Base-by-base conservation (phyloP, 768 basidiomycete genomes). In the Rhodotorula diobovata region DNA sequence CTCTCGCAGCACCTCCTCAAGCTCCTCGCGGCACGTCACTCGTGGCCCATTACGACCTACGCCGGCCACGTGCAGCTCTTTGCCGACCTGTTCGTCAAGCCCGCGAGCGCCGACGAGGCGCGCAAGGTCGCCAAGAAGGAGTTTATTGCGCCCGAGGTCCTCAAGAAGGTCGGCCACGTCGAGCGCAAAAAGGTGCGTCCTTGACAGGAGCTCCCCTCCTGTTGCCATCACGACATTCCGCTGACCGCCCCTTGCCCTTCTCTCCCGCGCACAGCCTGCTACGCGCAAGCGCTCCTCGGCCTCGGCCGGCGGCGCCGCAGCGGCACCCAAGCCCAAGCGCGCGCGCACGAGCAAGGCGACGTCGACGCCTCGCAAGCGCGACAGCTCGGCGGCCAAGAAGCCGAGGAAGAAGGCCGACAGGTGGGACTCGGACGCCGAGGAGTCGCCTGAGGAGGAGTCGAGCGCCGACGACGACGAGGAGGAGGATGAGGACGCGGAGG, bases 1-100 rank as follows among this genome's bases (percentile, higher is more conserved):
- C 84, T 98, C 15, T 89, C 95, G 0, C 91, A 96, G 80, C 86
- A 91, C 75, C 82, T 96, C 45, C 89, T 97, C 80, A 89, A 88
- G 76, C 81, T 83, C 1, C 85, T 86, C n/a, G 84, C 87, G 1
- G 82, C 86, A 45, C 66, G 80, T 23, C 85, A 89, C 67, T 84
- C 85, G 7, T 97, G 94, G 92, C 84, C 84, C 8, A 81, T 97
- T 7, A 83, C 87, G 64, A 89, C 87, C 43, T 90, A 90, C 79
- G 92, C 91, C 1, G 90, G 88, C 12, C 89, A 89, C 78, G 81
- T 94, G 55, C 85, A 86, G 73, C 80, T 97, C 30, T 95, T 93
- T 0, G 78, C 83, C 23, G 93, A 96, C 78, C 90, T 96, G 58
- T 85, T 98, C 70, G 85, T 87, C 39, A 82, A 87, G 4, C 82